Base-by-base conservation (phyloP, 2,329 filamentous ascomycete species). In the Sarocladiaceae sp. region DNA sequence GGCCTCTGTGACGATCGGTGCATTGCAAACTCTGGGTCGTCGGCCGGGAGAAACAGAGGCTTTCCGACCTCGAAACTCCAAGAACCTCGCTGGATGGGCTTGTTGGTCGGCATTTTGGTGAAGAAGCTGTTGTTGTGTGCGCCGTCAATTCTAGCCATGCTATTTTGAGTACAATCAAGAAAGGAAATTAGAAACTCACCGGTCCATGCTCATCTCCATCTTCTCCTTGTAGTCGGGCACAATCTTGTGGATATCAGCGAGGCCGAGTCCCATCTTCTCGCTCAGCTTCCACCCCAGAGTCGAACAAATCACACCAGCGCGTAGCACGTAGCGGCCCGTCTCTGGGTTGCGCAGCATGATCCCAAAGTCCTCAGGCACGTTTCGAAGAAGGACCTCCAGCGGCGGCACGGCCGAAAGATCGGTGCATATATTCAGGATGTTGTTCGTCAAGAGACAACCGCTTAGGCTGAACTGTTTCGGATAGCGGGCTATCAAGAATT, bases 151-250 rank as follows among this genome's bases (percentile, higher is more conserved):
- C n/a, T n/a, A n/a, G n/a, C n/a, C n/a, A n/a, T n/a, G n/a, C n/a
- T n/a, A n/a, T n/a, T n/a, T n/a, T 33, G 3, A 31, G 25, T 17
- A 12, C 6, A 13, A 35, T 42, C 4, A 28, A 11, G 33, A 26
- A 37, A 3, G 7, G 10, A 40, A 22, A 20, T 23, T 13, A 29
- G 2, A 5, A 12, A 62, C 78, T 49, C 69, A 90, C 80, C 88
- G 77, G 61, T 95, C 89, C 86, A 96, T 92, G 36, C 87, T 91
- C 57, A 90, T 87, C 33, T 87, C 80, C 87, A 95, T 91, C 72
- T 92, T 95, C 64, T 89, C 86, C 58, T 88, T 88, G 66, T 93
- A 95, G 60, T 94, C 88, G 0, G 90, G 90, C 20, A 96, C 86
- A 0, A 79, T 76, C 1, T 70, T 70, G 63, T 96, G 90, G 55